Evolutionary conservation across 441 rosid genomes (phyloP).

Genomic region (Pelargonium cotyledonis): DNA sequence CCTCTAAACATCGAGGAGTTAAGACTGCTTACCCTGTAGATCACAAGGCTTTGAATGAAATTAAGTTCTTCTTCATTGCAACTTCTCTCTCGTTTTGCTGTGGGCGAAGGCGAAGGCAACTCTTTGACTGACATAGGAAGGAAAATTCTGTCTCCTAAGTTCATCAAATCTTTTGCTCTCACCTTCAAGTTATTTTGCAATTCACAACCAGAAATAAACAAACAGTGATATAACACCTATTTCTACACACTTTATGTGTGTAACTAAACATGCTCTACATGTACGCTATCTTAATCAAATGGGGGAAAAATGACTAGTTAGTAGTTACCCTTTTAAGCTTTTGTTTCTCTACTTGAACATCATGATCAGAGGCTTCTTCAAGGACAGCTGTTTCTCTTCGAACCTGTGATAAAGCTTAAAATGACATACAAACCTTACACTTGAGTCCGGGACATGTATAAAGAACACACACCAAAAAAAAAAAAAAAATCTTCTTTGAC

Average conservation of each 20-base stretch:
- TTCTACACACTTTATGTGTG: not conserved
- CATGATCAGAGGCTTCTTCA: slow-evolving; percentile 19
- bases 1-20: slow-evolving; percentile 12
- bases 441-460: not conserved
- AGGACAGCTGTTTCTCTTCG: slow-evolving; percentile 40
- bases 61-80: slow-evolving; percentile 54
- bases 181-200: slow-evolving; percentile 43
- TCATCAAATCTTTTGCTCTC: slow-evolving; percentile 67
- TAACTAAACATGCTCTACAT: not conserved
- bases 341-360: slow-evolving; percentile 29
- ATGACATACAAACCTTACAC: not conserved
- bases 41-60: slow-evolving; percentile 53
- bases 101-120: slow-evolving; percentile 24
- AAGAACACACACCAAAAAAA: too few relatives aligned
- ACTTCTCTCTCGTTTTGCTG: slow-evolving; percentile 23
- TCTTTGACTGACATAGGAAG: slow-evolving; percentile 57
- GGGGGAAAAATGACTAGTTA: not conserved
- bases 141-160: slow-evolving; percentile 63
- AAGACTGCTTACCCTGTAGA: slow-evolving; percentile 59
- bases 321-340: slow-evolving; percentile 51
- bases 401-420: slow-evolving; percentile 37
- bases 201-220: not conserved
- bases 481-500: not conserved
- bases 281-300: not conserved
- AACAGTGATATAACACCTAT: not conserved